Evolutionary conservation across 176 grass and related monocot species (phyloP), one percentile per base, ranked within the genome.

Genomic region (Hsuehochloa calcarea): DNA sequence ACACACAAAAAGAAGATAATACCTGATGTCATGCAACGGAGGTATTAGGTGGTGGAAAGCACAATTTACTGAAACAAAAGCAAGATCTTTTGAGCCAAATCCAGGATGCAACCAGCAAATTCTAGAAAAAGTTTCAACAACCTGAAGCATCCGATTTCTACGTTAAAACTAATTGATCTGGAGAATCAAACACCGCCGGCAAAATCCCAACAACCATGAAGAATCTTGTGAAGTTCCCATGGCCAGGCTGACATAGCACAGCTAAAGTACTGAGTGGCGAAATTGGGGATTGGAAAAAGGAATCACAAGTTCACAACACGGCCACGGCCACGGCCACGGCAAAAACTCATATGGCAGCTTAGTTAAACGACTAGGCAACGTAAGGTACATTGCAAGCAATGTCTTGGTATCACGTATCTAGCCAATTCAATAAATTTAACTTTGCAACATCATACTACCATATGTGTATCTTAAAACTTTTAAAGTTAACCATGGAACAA

Each of bases 381-480:
- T 35, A 77, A 29, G 10, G 45, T 63, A 46, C 56, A 47, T 49
- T 45, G 66, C 37, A 9, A 26, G 43, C 22, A 79, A 79, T 72
- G 40, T 62, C 44, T 39, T 79, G 50, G 58, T 12, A 23, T 58
- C 12, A n/a, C 52, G 13, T 68, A 10, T 62, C 54, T 67, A 41
- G 38, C 49, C 37, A 65, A 74, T 80, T 66, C 29, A 66, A 68
- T 45, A 37, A 39, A 65, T 39, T 79, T 12, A 79, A 59, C 75
- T 68, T 74, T 46, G 34, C 49, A 73, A 74, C 87, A 84, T 27
- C 77, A 61, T 75, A 89, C 34, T 68, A 81, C 43, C 61, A 65
- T 16, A 58, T 17, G 68, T 22, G 39, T 66, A 34, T 39, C 75
- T 75, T 52, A 38, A 74, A 66, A 56, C 15, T 22, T 46, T 23